Evolutionary conservation across 495 filamentous ascomycete species (phyloP).

Genomic region (Achaetomiella virescens): DNA sequence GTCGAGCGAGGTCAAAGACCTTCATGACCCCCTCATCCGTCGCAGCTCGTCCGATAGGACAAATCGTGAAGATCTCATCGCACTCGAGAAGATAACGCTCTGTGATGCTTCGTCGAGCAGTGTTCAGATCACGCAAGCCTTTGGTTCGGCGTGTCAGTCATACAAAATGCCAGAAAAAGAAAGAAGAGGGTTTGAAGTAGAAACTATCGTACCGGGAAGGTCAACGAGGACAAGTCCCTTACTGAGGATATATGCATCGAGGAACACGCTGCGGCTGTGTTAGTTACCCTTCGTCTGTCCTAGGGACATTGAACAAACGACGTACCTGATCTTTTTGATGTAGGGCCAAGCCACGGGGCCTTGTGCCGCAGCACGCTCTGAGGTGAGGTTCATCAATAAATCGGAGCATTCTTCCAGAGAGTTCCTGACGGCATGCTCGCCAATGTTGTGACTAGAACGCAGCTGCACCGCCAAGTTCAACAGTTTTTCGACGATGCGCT

Average conservation of each 20-base stretch:
- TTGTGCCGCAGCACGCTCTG: conserved; percentile 12
- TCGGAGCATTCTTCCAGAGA: conserved; percentile 20
- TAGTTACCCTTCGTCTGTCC: background rate
- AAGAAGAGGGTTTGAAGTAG: background rate
- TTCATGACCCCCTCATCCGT: conserved; percentile 28
- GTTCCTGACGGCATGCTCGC: background rate
- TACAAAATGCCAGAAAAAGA: background rate
- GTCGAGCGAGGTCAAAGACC: conserved; percentile 31
- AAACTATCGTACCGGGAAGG: conserved; percentile 19
- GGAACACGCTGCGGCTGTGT: conserved; percentile 23
- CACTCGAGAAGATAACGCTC: conserved; percentile 34
- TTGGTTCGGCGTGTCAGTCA: background rate
- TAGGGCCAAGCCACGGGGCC: conserved; percentile 29
- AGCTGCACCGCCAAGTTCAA: conserved; percentile 12
- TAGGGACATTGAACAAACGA: background rate
- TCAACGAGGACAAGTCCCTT: conserved; percentile 37
- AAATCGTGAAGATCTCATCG: conserved; percentile 36
- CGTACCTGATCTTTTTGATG: conserved; percentile 34
- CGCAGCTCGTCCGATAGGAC: conserved; percentile 26
- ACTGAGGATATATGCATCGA: conserved; percentile 32
- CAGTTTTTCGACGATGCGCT: conserved; percentile 18
- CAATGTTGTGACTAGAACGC: background rate
- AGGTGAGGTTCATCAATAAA: conserved; percentile 27
- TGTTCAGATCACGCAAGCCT: conserved; percentile 34
- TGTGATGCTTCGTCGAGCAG: conserved; percentile 32